Evolutionary conservation across 331 rosid species (phyloP).

Genomic region (Prunus yedoensis): DNA sequence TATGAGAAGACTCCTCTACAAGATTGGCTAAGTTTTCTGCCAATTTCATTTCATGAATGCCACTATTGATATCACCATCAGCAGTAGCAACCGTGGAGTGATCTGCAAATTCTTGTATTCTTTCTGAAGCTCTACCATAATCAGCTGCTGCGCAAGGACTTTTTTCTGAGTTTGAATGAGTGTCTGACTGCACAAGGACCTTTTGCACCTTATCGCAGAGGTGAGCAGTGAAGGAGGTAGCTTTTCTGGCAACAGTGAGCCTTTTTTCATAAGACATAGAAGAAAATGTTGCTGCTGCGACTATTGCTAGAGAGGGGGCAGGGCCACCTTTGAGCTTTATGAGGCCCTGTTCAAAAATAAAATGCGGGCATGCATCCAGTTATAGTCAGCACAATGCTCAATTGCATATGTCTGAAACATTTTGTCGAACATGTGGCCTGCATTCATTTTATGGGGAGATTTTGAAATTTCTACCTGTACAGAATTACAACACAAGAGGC

Average conservation of each 20-base stretch:
- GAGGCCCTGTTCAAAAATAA: not conserved
- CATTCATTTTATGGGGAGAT: not conserved
- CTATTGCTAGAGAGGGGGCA: not conserved
- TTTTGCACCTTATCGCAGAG: constrained; percentile 7
- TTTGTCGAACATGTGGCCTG: not conserved
- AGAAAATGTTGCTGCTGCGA: not conserved
- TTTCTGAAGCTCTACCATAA: constrained; percentile 21
- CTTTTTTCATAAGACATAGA: constrained; percentile 13
- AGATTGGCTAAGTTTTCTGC: constrained; percentile 62
- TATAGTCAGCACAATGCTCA: not conserved
- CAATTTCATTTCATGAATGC: constrained; percentile 31
- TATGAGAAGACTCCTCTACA: constrained; percentile 38
- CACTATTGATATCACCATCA: constrained; percentile 18
- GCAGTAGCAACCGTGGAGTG: constrained; percentile 25
- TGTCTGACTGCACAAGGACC: not conserved
- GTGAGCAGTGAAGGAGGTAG: constrained; percentile 7
- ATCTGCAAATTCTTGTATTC: constrained; percentile 6
- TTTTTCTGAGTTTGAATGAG: not conserved
- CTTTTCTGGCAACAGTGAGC: constrained; percentile 6
- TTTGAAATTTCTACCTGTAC: no score
- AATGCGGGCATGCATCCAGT: not conserved
- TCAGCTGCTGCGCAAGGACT: not conserved
- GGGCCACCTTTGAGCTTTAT: not conserved
- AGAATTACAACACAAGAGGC: no score
- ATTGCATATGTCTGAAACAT: not conserved